Evolutionary conservation across 2,329 filamentous ascomycete genomes (phyloP).

Genomic region (Phoma sp.): DNA sequence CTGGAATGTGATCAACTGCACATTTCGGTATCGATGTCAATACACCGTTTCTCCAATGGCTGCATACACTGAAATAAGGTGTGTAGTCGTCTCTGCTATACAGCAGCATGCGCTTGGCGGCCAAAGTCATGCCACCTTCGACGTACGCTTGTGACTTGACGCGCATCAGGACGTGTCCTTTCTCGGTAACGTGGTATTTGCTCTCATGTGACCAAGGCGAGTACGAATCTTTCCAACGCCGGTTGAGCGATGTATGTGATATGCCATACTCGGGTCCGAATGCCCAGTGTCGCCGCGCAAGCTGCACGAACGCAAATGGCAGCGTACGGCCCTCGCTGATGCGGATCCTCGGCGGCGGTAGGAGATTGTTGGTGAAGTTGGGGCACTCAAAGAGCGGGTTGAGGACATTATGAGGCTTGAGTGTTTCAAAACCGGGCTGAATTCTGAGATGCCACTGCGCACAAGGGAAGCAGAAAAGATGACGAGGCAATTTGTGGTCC

Average conservation of each 20-base stretch:
- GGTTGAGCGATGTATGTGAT: slow-evolving; percentile 49
- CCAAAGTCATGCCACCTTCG: slow-evolving; percentile 55
- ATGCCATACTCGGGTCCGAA: slow-evolving; percentile 52
- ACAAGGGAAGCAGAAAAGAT: slow-evolving; percentile 66
- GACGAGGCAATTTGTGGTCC: slow-evolving; percentile 59
- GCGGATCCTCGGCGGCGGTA: slow-evolving; percentile 59
- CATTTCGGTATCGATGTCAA: slow-evolving; percentile 67
- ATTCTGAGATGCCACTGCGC: slow-evolving; percentile 61
- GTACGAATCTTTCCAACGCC: slow-evolving; percentile 60
- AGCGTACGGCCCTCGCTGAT: slow-evolving; percentile 60
- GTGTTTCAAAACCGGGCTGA: slow-evolving; percentile 58
- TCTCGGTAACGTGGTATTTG: slow-evolving; percentile 59
- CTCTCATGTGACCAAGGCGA: slow-evolving; percentile 62
- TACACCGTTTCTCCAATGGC: slow-evolving; percentile 67
- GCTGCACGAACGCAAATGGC: slow-evolving; percentile 64
- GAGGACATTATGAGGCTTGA: slow-evolving; percentile 60
- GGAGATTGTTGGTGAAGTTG: slow-evolving; percentile 56
- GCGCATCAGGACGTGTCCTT: slow-evolving; percentile 63
- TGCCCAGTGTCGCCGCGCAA: slow-evolving; percentile 58
- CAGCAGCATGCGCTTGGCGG: slow-evolving; percentile 61
- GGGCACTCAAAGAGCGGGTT: slow-evolving; percentile 65
- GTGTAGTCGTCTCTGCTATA: slow-evolving; percentile 66
- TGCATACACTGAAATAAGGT: slow-evolving; percentile 67
- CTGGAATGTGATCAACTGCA: slow-evolving; percentile 63
- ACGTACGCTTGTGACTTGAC: slow-evolving; percentile 62